A percentile compares a stretch with the other conserved stretches of the same genome.
Evolutionary conservation across 805 yeast genomes (phyloP).

Genomic region (Candida coquimbonensis): DNA sequence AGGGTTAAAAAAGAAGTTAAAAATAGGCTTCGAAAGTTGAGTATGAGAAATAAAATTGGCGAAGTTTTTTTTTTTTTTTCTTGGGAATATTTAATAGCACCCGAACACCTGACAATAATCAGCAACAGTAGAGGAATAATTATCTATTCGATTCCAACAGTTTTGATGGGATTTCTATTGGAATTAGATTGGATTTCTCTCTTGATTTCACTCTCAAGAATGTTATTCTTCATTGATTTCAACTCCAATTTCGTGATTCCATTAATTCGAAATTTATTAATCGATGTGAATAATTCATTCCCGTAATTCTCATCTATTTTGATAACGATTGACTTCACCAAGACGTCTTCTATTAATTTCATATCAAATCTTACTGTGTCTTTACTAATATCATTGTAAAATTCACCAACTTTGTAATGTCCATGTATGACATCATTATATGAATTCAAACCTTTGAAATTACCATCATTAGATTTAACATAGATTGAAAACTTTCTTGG

Average conservation of each 20-base stretch:
- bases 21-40: no score
- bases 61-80: no score
- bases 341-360: constrained; percentile 25
- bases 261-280: constrained; percentile 33
- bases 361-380: constrained; percentile 21
- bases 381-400: constrained; percentile 20
- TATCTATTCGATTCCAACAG: no score
- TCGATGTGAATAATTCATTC: constrained; percentile 28
- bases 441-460: not conserved
- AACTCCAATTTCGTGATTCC: constrained; percentile 34
- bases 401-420: constrained; percentile 23
- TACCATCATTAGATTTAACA: constrained; percentile 1
- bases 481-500: constrained; percentile 29
- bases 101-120: no score
- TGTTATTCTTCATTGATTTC: constrained; percentile 10
- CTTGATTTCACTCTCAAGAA: constrained; percentile 12
- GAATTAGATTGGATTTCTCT: constrained; percentile 10
- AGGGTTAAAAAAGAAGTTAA: no score
- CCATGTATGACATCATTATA: constrained; percentile 6
- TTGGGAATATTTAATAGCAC: no score
- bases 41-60: no score
- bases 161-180: not conserved
- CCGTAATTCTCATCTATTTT: constrained; percentile 30
- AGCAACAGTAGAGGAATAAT: no score
- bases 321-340: constrained; percentile 27